A percentile compares a stretch with the other conserved stretches of the same genome.
Evolutionary conservation across 2,329 filamentous ascomycete species (phyloP).

Genomic region (Fusarium denticulatum): DNA sequence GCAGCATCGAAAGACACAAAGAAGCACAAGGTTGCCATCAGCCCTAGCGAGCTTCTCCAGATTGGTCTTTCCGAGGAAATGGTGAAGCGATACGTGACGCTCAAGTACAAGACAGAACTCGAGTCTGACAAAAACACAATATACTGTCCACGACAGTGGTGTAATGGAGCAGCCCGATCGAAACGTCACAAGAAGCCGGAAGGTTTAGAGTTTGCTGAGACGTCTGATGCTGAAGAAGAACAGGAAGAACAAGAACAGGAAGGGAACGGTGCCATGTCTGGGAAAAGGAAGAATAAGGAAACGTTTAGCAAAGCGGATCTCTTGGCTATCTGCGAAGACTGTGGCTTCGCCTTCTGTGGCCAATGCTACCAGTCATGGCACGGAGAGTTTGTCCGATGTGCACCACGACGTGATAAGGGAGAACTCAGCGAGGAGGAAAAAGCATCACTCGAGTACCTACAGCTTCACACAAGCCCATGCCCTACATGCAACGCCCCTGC

Average conservation of each 20-base stretch:
- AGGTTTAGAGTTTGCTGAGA: conserved; percentile 69
- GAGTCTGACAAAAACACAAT: conserved; percentile 92
- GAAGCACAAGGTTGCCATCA: conserved; percentile 75
- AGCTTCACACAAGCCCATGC: conserved; percentile 83
- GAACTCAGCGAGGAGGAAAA: conserved; percentile 87
- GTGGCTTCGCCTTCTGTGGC: conserved; percentile 86
- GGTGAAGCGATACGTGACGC: conserved; percentile 85
- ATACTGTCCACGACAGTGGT: conserved; percentile 93
- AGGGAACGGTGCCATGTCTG: conserved; percentile 30
- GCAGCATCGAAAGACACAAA: conserved; percentile 48
- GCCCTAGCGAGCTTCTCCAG: conserved; percentile 83
- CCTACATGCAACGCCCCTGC: conserved; percentile 86
- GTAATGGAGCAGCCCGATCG: conserved; percentile 85
- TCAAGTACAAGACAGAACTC: conserved; percentile 92
- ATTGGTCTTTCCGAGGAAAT: conserved; percentile 76
- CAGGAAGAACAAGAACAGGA: conserved; percentile 47
- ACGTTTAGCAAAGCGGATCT: conserved; percentile 66
- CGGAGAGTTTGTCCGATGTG: conserved; percentile 79
- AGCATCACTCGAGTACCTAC: conserved; percentile 85
- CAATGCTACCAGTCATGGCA: conserved; percentile 84
- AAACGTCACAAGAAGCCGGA: conserved; percentile 76
- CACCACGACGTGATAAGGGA: conserved; percentile 70
- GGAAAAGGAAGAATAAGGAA: conserved; percentile 37
- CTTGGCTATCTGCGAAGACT: conserved; percentile 88
- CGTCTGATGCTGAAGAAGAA: conserved; percentile 63